Base-by-base conservation (phyloP, 2,329 filamentous ascomycete genomes). In the Stagonosporopsis chrysanthemi region DNA sequence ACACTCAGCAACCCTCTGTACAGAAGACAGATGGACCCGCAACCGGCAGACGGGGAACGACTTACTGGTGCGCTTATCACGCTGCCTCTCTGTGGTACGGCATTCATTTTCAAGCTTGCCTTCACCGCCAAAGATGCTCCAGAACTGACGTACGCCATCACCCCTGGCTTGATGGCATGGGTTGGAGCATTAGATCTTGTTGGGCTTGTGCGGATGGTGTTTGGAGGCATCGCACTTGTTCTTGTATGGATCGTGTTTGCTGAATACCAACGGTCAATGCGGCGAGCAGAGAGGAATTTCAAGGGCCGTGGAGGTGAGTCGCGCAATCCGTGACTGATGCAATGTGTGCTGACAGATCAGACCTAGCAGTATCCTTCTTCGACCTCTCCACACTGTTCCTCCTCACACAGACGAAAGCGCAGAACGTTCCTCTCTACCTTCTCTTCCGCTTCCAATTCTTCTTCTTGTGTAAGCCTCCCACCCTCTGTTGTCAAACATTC, bases 91-190 rank as follows among this genome's bases (percentile, higher is more conserved):
- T 78, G 82, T 3, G 72, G 80, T 9, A 80, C 83, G 15, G 90
- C 91, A 0, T 83, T 95, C 22, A 82, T 88, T 4, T 99, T 98
- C 82, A 99, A 99, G 77, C 79, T 97, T 23, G 88, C 89, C 1
- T 98, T 97, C 72, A 95, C 92, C 0, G 85, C 87, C 43, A 88
- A 92, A 51, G 95, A 98, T 75, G 90, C 93, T 0, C 93, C 94
- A 0, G 95, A 98, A 74, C 82, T 97, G 19, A 75, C 79, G 8
- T 73, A 65, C 12, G 75, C 75, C 19, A 73, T 82, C 4, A 67
- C 71, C 59, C 63, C 67, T n/a, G 60, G 76, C 0, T 71, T 81
- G 29, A 75, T 87, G 17, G 73, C 83, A 22, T 78, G 76, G 45
- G 80, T 87, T 14, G 83, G 72, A 17, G 61, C 51, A 8, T 39